A percentile compares a stretch with the other conserved stretches of the same genome.
phyloP scores from a whole-genome alignment of 768 basidiomycete genomes.

The Lactifluus piperatus region DNA sequence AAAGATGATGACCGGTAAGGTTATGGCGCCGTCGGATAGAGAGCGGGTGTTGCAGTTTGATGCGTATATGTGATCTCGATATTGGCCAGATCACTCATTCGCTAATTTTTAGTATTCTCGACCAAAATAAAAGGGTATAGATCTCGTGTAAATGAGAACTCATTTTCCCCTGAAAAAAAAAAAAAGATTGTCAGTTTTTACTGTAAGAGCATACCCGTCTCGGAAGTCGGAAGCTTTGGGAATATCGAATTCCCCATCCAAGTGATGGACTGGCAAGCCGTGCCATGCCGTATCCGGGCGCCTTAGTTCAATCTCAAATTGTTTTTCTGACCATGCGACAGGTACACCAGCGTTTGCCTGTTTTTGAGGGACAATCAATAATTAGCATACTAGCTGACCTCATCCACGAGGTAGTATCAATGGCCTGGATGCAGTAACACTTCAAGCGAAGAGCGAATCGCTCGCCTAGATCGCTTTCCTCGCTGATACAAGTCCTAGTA shows the following conservation, averaged over 20 bases:
- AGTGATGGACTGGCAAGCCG: no score
- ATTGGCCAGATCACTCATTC: neutral
- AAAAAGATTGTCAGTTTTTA: neutral
- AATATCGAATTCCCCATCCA: neutral
- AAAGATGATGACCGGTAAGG: neutral
- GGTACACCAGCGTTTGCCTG: neutral
- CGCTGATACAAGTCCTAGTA: neutral
- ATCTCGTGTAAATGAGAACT: neutral
- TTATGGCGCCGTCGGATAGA: neutral
- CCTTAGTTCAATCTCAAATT: neutral
- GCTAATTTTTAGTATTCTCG: neutral
- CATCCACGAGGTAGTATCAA: no score
- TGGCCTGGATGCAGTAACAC: no score
- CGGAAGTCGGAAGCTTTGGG: neutral
- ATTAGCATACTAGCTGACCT: no score
- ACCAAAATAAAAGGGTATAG: neutral
- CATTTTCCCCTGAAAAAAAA: neutral
- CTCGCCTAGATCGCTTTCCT: neutral
- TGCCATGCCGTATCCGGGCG: neutral
- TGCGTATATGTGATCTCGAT: neutral
- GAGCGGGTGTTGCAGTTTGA: neutral
- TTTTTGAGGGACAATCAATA: neutral
- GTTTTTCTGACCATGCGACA: neutral
- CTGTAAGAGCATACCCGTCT: neutral
- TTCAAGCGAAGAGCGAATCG: neutral